Evolutionary conservation across 306 rosid species (phyloP).

Genomic region (Chamaecrista fasciculata): DNA sequence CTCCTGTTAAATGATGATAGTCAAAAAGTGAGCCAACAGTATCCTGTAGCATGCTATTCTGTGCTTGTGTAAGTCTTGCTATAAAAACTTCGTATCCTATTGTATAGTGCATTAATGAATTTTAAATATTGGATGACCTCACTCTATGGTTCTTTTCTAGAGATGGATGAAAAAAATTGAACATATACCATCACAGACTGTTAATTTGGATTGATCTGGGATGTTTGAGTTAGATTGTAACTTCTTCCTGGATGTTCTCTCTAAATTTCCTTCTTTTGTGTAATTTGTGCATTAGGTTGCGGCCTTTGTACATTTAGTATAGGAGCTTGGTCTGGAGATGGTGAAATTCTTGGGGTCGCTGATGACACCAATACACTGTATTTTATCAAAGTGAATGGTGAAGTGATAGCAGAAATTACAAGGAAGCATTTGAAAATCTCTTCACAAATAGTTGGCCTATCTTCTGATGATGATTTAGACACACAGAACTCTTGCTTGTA

Average conservation of each 20-base stretch:
- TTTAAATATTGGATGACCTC: background rate
- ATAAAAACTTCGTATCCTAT: background rate
- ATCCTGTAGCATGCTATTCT: background rate
- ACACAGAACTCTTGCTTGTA: slow-evolving; percentile 53
- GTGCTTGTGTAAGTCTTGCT: background rate
- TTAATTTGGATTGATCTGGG: background rate
- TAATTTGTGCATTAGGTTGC: slow-evolving; percentile 48
- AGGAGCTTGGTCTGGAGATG: slow-evolving; percentile 88
- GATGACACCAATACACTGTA: slow-evolving; percentile 69
- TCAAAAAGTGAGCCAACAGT: background rate
- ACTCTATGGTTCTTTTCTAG: background rate
- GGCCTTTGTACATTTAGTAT: slow-evolving; percentile 62
- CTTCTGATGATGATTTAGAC: slow-evolving; percentile 48
- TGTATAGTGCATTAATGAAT: background rate
- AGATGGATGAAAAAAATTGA: background rate
- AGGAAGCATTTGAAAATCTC: slow-evolving; percentile 66
- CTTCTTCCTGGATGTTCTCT: background rate
- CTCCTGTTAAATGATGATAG: background rate
- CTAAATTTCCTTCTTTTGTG: slow-evolving; percentile 20
- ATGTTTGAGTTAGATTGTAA: background rate
- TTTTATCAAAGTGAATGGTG: slow-evolving; percentile 79
- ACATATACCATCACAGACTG: background rate
- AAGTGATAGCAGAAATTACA: slow-evolving; percentile 57
- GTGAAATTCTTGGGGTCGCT: slow-evolving; percentile 78
- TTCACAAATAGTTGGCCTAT: slow-evolving; percentile 57